These are phyloP conservation scores for Kalmanozyma brasiliensis DNA, from an alignment of 1,284 basidiomycete species.

Conservation along the genomic window DNA sequence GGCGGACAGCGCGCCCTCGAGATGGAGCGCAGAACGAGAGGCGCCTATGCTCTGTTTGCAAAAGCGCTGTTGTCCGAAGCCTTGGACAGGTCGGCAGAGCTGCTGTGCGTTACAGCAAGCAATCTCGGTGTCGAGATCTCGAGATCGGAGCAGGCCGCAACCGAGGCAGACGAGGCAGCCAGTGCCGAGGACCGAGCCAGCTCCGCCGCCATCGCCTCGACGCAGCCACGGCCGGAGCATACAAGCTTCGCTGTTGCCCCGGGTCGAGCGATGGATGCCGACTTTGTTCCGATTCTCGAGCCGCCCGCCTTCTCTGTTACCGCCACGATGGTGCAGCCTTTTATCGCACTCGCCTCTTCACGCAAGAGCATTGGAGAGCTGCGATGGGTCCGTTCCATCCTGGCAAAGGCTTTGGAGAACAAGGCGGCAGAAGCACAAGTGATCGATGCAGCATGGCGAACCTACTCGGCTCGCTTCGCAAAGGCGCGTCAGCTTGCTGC, in stretches of 20 bases:
- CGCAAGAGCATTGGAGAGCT: slow-evolving; percentile 24
- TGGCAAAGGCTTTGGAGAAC: slow-evolving; percentile 36
- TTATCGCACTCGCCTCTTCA: slow-evolving; percentile 35
- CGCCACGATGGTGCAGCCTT: slow-evolving; percentile 40
- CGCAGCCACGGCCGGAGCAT: slow-evolving; percentile 17
- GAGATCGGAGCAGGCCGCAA: slow-evolving; percentile 1
- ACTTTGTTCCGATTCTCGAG: slow-evolving; percentile 47
- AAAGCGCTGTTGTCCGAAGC: slow-evolving; percentile 40
- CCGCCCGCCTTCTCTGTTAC: slow-evolving; percentile 50
- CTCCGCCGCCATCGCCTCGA: slow-evolving; percentile 2
- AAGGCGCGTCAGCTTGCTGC: slow-evolving; percentile 19
- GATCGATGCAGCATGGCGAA: slow-evolving; percentile 37
- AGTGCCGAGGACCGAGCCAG: not conserved
- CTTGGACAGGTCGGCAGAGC: slow-evolving; percentile 29
- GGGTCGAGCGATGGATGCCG: slow-evolving; percentile 31
- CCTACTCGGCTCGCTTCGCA: slow-evolving; percentile 29
- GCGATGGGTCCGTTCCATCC: slow-evolving; percentile 26
- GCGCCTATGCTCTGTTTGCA: slow-evolving; percentile 38
- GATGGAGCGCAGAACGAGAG: slow-evolving; percentile 30
- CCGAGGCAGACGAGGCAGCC: not conserved
- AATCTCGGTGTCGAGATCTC: slow-evolving; percentile 27
- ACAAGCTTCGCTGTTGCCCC: slow-evolving; percentile 9
- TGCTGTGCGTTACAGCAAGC: slow-evolving; percentile 25
- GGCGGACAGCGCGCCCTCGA: slow-evolving; percentile 42
- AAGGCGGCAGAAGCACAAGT: slow-evolving; percentile 36